Base-by-base conservation (phyloP, 306 rosid species). In the Cucurbita moschata region DNA sequence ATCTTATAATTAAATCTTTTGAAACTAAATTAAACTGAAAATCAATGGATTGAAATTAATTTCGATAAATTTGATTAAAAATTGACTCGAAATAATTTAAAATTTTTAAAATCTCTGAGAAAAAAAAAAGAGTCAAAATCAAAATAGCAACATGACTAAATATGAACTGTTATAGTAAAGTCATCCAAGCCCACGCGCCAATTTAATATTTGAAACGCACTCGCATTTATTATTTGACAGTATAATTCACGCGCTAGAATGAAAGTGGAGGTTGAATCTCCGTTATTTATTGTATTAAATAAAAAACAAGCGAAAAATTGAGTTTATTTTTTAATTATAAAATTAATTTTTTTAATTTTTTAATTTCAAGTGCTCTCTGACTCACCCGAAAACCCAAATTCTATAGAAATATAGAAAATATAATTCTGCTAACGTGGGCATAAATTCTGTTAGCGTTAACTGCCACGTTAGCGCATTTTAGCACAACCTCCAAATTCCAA, bases 391-490 rank as follows among this genome's bases (percentile, higher is more conserved):
- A 44, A 56, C 47, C 47, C 37, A 77, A 51, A 72, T 77, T 78
- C 73, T 76, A 8, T 6, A 35, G 18, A 30, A 61, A 2, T 61
- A 13, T 35, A 61, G 63, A 80, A 26, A 49, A 26, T 52, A 76
- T 61, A 72, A 69, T 73, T 75, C 78, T 77, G 76, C 76, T 76
- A 81, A 69, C 73, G 80, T 77, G 85, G 76, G 79, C 84, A 4
- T 12, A 5, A 13, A 77, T 84, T 84, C 88, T 71, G 72, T 77
- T 76, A 70, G 83, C 57, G 57, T 73, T 73, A 54, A 75, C 78
- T 79, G 84, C 84, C 79, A 75, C 80, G 72, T 80, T 50, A 53
- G 84, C 74, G 86, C 93, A 87, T 83, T 82, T 73, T 84, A 81
- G 86, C 85, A 79, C 74, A 73, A 79, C 92, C 73, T 76, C 84